Evolutionary conservation across 768 basidiomycete genomes (phyloP), one percentile per base, ranked within the genome.

Genomic region (Collybiopsis luxurians): DNA sequence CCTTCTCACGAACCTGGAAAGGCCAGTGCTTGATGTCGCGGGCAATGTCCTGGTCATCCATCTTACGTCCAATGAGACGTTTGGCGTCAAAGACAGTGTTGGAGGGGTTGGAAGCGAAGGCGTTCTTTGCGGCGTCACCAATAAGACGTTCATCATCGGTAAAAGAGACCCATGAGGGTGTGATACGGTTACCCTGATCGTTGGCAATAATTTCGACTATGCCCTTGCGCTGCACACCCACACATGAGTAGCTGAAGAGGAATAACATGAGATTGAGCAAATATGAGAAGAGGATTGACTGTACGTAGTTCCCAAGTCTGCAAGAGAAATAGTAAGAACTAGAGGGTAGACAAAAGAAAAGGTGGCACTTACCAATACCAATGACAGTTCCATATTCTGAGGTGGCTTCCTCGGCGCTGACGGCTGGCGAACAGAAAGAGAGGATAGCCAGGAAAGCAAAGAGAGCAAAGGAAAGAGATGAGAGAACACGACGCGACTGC

Each of bases 41-140:
- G 70, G 86, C 75, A 60, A 95, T 79, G 60, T 95, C 93, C 23
- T 75, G 74, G 67, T 96, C 93, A 55, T 90, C 85, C 67, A 86
- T 78, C 69, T 87, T 89, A 66, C 89, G 90, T 64, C 94, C 92
- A 67, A 95, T 95, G 62, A 96, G 84, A 73, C 95, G 92, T 69
- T 97, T 98, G 56, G 95, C 95, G 72, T 97, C 95, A 66, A 97
- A 98, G 56, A 97, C 89, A 10, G 95, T 97, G 76, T 98, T 98
- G 63, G 81, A 64, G 19, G 96, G 93, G 75, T 98, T 93, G 44
- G 89, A 80, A 72, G 92, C 87, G 76, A 86, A 93, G 28, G 94
- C 93, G 69, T 99, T 98, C 79, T 99, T 99, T 43, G 96, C 96
- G 58, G 86, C 82, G 71, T 99, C 96, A 66, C 97, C 96, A 66